These are phyloP conservation scores for Lactifluus subvellereus DNA, from an alignment of 768 basidiomycete species.

Conservation along the genomic window DNA sequence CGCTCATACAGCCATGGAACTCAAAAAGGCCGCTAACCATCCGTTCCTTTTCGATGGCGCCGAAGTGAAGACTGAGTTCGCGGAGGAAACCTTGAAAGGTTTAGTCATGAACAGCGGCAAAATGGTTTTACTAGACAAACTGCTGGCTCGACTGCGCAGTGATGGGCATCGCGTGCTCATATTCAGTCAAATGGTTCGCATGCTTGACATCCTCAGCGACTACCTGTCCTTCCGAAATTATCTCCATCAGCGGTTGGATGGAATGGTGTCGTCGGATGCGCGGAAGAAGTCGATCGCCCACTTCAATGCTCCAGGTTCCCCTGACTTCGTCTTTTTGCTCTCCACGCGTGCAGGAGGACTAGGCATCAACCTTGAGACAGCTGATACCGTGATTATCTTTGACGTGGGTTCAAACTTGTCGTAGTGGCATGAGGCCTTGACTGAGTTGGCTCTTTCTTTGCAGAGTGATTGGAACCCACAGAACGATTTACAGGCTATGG, in stretches of 20 bases:
- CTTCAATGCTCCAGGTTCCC: slow-evolving; percentile 89
- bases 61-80: slow-evolving; percentile 53
- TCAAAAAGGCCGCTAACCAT: slow-evolving; percentile 98
- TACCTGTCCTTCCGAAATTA: slow-evolving; percentile 91
- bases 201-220: slow-evolving; percentile 97
- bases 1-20: slow-evolving; percentile 74
- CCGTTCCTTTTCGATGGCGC: slow-evolving; percentile 98
- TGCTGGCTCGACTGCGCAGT: slow-evolving; percentile 79
- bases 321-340: slow-evolving; percentile 94
- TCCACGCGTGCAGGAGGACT: slow-evolving; percentile 96
- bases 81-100: slow-evolving; percentile 88
- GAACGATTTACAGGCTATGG: slow-evolving; percentile 99
- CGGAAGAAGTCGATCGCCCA: slow-evolving; percentile 96
- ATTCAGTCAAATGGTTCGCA: slow-evolving; percentile 99
- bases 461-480: slow-evolving; percentile 99
- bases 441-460: slow-evolving; percentile 24
- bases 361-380: slow-evolving; percentile 98
- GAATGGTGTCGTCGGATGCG: slow-evolving; percentile 88
- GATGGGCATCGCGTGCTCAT: slow-evolving; percentile 97
- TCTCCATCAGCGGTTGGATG: slow-evolving; percentile 90
- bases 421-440: slow-evolving; percentile 1
- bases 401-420: slow-evolving; percentile 55
- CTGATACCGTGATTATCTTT: slow-evolving; percentile 98
- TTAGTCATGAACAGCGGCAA: slow-evolving; percentile 98
- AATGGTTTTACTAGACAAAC: slow-evolving; percentile 96